Percentiles rank a stretch among this genome's conserved stretches.
phyloP scores from a whole-genome alignment of 257 asterid species.

The Gardenia jasminoides region DNA sequence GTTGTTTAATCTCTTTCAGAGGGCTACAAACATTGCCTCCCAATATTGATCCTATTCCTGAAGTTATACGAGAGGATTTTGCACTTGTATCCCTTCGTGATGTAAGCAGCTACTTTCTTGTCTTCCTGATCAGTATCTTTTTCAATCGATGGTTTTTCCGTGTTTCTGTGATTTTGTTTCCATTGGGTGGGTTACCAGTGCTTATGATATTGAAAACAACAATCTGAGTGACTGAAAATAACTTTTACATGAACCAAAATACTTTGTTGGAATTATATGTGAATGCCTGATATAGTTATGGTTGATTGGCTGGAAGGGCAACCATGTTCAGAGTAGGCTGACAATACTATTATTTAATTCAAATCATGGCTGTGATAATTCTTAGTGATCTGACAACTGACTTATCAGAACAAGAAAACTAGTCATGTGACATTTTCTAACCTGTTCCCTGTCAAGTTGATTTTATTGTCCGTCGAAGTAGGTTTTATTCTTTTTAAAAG shows the following conservation, averaged over 20 bases:
- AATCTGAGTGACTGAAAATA: neutral
- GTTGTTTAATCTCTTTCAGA: slow-evolving; percentile 43
- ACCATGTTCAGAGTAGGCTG: neutral
- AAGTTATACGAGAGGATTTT: slow-evolving; percentile 55
- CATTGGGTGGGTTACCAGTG: neutral
- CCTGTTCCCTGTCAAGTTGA: neutral
- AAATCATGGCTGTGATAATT: neutral
- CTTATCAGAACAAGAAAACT: neutral
- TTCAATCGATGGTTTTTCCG: slow-evolving; percentile 1
- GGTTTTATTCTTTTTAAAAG: neutral
- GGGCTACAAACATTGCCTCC: slow-evolving; percentile 63
- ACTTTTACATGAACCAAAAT: neutral
- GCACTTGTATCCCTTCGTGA: slow-evolving; percentile 64
- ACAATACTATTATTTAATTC: neutral
- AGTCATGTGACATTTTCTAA: neutral
- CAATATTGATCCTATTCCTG: slow-evolving; percentile 83
- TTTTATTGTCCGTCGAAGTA: neutral
- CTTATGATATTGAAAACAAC: neutral
- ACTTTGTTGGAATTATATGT: neutral
- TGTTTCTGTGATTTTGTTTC: neutral
- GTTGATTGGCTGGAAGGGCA: neutral
- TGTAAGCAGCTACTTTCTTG: slow-evolving; percentile 47
- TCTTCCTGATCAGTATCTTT: slow-evolving; percentile 5
- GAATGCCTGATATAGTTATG: neutral
- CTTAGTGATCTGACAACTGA: neutral